Evolutionary conservation across 768 basidiomycete species (phyloP).

Genomic region (Leccinum barrowsii): DNA sequence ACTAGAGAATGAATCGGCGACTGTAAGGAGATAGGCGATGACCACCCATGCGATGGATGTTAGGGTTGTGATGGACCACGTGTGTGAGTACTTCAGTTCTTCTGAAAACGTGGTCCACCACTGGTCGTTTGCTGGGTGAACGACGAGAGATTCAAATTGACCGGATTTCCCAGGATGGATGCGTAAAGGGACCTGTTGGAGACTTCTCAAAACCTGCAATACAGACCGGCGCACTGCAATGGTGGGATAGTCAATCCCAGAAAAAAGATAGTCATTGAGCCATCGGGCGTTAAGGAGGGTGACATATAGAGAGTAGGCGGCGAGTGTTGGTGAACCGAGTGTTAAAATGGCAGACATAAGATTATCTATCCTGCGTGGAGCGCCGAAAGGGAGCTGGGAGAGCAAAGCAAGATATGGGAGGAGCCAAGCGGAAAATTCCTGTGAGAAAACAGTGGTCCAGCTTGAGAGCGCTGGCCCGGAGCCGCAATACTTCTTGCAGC

Average conservation of each 20-base stretch:
- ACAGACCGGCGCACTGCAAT: slow-evolving; percentile 15
- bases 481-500: slow-evolving; percentile 16
- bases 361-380: slow-evolving; percentile 38
- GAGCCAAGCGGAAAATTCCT: slow-evolving; percentile 43
- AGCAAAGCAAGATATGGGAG: slow-evolving; percentile 47
- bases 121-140: slow-evolving; percentile 38
- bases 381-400: slow-evolving; percentile 47
- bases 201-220: slow-evolving; percentile 33
- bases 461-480: slow-evolving; percentile 4
- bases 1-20: slow-evolving; percentile 14
- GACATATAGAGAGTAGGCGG: slow-evolving; percentile 42
- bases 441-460: slow-evolving; percentile 21
- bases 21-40: slow-evolving; percentile 35
- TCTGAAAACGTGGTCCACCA: slow-evolving; percentile 38
- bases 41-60: slow-evolving; percentile 42
- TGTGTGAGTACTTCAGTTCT: slow-evolving; percentile 36
- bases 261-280: slow-evolving; percentile 34
- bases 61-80: slow-evolving; percentile 39
- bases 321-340: slow-evolving; percentile 42
- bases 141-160: slow-evolving; percentile 39
- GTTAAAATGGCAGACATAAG: slow-evolving; percentile 41
- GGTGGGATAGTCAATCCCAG: slow-evolving; percentile 27
- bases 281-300: slow-evolving; percentile 43
- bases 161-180: slow-evolving; percentile 24
- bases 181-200: slow-evolving; percentile 42